Evolutionary conservation across 805 yeast species (phyloP), one percentile per base, ranked within the genome.

Genomic region (Ogataea pilisensis): DNA sequence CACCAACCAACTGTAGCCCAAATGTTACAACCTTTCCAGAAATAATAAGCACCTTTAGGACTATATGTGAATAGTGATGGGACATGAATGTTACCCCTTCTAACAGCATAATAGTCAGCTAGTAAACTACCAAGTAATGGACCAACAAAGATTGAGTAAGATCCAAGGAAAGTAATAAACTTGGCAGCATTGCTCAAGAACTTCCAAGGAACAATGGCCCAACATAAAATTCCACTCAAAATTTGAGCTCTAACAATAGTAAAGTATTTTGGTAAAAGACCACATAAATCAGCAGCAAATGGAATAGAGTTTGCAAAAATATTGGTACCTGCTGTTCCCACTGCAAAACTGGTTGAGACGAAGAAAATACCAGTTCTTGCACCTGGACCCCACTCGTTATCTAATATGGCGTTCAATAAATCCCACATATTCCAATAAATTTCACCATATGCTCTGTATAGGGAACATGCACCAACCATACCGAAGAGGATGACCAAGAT

Each of bases 371-470:
- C 60, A 8, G 58, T 44, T 38, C 61, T 48, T 2, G 53, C 49
- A 17, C 60, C 60, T 12, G 63, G 42, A 9, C 40, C 28, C 61
- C 61, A 58, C 31, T 54, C 55, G 33, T 54, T 38, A 26, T 58
- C 61, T 8, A 55, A 38, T 30, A 58, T 57, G 12, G 58, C 61
- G 12, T 42, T 37, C 28, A 54, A 31, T 27, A 57, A 41, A 24
- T 51, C 61, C 61, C 61, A 58, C 51, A 52, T 53, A 31, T 49
- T 57, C 63, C 63, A 58, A 38, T 58, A 58, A 2, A 51, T 46
- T 5, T 31, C 40, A 17, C 61, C 54, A 28, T 51, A 51, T 1
- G 45, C 53, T 35, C 51, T 49, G 16, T 42, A 36, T 18, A 47
- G 37, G 5, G 55, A 44, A 39, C 42, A 38, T n/a, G 43, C 41